phyloP scores from a whole-genome alignment of 441 rosid species.

The Theobroma grandiflorum region DNA sequence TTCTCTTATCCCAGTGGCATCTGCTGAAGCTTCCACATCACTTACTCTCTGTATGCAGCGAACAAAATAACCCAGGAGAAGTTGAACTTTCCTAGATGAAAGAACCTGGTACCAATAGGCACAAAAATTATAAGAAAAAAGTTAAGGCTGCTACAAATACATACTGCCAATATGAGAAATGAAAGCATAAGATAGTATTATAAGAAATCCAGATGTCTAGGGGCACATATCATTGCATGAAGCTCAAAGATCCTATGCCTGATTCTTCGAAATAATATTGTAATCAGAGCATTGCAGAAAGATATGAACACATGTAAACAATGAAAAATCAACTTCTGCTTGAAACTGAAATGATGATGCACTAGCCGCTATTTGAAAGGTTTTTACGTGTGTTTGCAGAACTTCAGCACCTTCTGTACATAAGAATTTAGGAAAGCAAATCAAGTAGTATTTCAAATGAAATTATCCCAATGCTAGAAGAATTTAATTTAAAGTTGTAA shows the following conservation, averaged over 20 bases:
- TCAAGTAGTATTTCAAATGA: not conserved
- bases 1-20: conserved; percentile 30
- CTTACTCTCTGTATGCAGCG: conserved; percentile 53
- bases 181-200: conserved; percentile 12
- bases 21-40: conserved; percentile 46
- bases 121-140: conserved; percentile 21
- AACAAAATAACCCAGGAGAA: conserved; percentile 86
- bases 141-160: not conserved
- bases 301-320: not conserved
- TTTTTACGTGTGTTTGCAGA: not conserved
- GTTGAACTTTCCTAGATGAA: conserved; percentile 79
- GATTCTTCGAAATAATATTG: conserved; percentile 1
- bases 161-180: not conserved
- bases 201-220: not conserved
- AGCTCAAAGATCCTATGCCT: not conserved
- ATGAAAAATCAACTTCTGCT: not conserved
- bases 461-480: not conserved
- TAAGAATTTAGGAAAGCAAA: not conserved
- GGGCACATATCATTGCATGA: not conserved
- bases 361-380: not conserved
- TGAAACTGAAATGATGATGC: not conserved
- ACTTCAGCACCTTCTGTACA: conserved; percentile 1
- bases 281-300: not conserved
- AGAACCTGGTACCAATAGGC: conserved; percentile 67
- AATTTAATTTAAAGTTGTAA: not conserved